phyloP scores from a whole-genome alignment of 2,329 filamentous ascomycete species.

The Arthrobotrys sphaeroides region DNA sequence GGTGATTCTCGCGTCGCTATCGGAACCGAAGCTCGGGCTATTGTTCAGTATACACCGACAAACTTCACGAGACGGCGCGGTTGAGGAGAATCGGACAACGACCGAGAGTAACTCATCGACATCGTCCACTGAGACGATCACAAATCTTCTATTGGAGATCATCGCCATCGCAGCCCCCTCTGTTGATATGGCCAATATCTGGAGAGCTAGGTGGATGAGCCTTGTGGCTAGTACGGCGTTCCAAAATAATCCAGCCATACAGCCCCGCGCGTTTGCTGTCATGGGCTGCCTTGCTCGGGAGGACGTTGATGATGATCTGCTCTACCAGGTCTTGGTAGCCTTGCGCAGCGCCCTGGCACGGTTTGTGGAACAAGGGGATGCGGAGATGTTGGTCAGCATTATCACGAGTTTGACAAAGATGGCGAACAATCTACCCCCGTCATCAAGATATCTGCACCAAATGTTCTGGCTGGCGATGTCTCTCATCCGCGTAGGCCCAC shows the following conservation, averaged over 20 bases:
- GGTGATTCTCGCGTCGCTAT: slow-evolving; percentile 68
- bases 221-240: slow-evolving; percentile 77
- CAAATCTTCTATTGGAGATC: slow-evolving; percentile 71
- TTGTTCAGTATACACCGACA: slow-evolving; percentile 64
- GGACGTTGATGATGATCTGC: slow-evolving; percentile 75
- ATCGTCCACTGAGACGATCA: slow-evolving; percentile 68
- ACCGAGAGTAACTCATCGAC: slow-evolving; percentile 55
- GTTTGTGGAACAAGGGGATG: slow-evolving; percentile 72
- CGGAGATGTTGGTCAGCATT: slow-evolving; percentile 75
- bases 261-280: slow-evolving; percentile 74
- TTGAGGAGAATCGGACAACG: slow-evolving; percentile 56
- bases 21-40: slow-evolving; percentile 70
- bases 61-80: slow-evolving; percentile 56
- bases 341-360: slow-evolving; percentile 72
- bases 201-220: slow-evolving; percentile 78
- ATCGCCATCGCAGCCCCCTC: slow-evolving; percentile 72
- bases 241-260: slow-evolving; percentile 76
- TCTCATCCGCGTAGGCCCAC: slow-evolving; percentile 71
- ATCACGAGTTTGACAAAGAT: slow-evolving; percentile 75
- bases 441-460: slow-evolving; percentile 74
- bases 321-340: slow-evolving; percentile 76
- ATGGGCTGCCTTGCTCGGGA: slow-evolving; percentile 77
- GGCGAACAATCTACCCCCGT: slow-evolving; percentile 74
- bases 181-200: slow-evolving; percentile 72
- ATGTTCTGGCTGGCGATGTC: slow-evolving; percentile 77